Evolutionary conservation across 179 eudicot genomes (phyloP).

Genomic region (Patellifolia procumbens): DNA sequence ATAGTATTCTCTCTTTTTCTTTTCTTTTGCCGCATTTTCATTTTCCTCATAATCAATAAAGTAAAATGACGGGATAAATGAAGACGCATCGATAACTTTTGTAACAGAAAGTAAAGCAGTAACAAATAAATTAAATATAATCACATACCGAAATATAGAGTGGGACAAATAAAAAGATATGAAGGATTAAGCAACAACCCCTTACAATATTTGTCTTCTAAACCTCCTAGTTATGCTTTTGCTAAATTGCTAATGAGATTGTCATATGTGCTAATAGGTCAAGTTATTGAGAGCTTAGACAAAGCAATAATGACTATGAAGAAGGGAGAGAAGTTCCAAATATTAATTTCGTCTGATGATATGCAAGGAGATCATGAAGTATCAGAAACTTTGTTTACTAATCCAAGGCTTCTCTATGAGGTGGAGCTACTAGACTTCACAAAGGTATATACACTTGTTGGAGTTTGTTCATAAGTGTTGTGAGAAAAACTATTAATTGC

Average conservation of each 20-base stretch:
- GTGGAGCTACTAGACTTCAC: constrained; percentile 46
- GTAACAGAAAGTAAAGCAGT: too few species aligned
- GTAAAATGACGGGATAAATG: too few species aligned
- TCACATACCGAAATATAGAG: too few species aligned
- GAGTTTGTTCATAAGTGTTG: too few species aligned
- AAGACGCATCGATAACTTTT: too few species aligned
- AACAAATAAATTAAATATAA: too few species aligned
- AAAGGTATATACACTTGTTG: constrained; percentile 30
- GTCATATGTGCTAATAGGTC: constrained; percentile 27
- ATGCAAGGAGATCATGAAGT: constrained; percentile 16
- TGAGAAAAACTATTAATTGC: too few species aligned
- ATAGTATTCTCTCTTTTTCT: too few species aligned
- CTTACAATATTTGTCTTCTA: not conserved
- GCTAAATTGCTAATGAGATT: not conserved
- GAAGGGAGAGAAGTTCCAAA: constrained; percentile 46
- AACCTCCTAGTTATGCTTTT: not conserved
- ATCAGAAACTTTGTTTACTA: not conserved
- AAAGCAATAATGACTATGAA: constrained; percentile 49
- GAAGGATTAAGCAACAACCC: not conserved
- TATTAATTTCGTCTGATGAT: constrained; percentile 27
- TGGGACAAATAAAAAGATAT: too few species aligned
- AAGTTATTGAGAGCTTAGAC: constrained; percentile 44
- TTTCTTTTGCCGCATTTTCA: too few species aligned
- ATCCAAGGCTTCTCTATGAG: constrained; percentile 33
- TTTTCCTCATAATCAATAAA: too few species aligned